phyloP scores from a whole-genome alignment of 805 yeast genomes.

The Candida manassasensis region DNA sequence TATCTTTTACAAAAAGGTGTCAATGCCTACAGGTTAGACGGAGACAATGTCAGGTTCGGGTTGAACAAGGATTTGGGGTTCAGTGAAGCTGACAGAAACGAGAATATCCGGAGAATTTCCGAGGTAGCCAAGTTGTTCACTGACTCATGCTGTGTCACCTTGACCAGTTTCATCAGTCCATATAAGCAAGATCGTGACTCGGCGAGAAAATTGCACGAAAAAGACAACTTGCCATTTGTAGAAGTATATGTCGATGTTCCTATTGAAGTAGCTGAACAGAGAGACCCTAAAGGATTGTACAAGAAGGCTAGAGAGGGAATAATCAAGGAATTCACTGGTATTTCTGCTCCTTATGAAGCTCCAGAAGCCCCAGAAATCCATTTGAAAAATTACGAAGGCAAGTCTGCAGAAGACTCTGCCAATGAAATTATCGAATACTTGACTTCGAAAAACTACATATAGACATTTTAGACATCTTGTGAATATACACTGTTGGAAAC shows the following conservation, averaged over 20 bases:
- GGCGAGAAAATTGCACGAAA: slow-evolving; percentile 81
- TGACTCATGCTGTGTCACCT: slow-evolving; percentile 81
- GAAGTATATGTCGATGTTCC: slow-evolving; percentile 95
- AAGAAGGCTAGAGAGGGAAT: slow-evolving; percentile 95
- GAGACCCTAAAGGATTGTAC: slow-evolving; percentile 96
- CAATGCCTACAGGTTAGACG: slow-evolving; percentile 85
- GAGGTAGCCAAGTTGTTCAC: slow-evolving; percentile 94
- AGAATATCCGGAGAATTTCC: slow-evolving; percentile 90
- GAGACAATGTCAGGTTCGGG: slow-evolving; percentile 92
- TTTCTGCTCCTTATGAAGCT: slow-evolving; percentile 93
- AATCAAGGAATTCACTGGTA: slow-evolving; percentile 92
- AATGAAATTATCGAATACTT: slow-evolving; percentile 65
- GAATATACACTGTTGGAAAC: too few species aligned
- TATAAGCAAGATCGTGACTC: slow-evolving; percentile 77
- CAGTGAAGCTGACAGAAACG: slow-evolving; percentile 86
- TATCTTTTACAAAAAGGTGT: slow-evolving; percentile 63
- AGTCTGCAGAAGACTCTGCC: slow-evolving; percentile 78
- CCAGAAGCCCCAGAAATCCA: slow-evolving; percentile 84
- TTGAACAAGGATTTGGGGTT: slow-evolving; percentile 93
- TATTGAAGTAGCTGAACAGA: slow-evolving; percentile 87
- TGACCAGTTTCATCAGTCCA: slow-evolving; percentile 92
- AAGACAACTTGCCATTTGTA: slow-evolving; percentile 71
- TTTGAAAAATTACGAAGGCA: slow-evolving; percentile 60
- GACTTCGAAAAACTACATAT: slow-evolving; percentile 42
- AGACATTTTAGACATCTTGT: slow-evolving; percentile 2